phyloP scores from a whole-genome alignment of 2,329 filamentous ascomycete species.

The Neonectria faginata region DNA sequence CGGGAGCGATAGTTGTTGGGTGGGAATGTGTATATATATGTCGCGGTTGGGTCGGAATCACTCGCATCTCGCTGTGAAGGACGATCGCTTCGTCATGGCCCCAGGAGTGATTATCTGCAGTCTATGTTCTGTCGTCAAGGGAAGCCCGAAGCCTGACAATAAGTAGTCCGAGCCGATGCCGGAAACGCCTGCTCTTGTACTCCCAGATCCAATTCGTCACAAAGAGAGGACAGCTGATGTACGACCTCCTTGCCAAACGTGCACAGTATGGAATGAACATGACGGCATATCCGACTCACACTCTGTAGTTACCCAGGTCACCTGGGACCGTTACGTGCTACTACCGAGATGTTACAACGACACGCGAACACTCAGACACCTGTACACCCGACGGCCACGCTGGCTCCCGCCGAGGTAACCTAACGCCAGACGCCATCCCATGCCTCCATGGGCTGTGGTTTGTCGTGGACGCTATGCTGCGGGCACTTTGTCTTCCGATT shows the following conservation, averaged over 20 bases:
- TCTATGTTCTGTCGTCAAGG: not conserved
- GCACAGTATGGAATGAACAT: not conserved
- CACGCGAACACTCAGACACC: not conserved
- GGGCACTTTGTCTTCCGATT: not conserved
- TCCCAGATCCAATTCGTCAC: not conserved
- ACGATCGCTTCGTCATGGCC: not conserved
- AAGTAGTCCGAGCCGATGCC: not conserved
- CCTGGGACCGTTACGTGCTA: not conserved
- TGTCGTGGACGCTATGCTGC: not conserved
- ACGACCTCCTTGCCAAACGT: not conserved
- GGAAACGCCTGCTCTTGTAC: not conserved
- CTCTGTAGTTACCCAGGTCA: not conserved
- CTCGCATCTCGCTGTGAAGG: not conserved
- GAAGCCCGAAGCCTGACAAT: not conserved
- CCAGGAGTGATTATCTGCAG: not conserved
- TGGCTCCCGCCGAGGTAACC: not conserved
- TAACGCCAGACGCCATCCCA: not conserved
- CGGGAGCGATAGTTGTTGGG: not conserved
- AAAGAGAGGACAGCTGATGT: not conserved
- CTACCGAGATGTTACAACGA: not conserved
- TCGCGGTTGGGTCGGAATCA: not conserved
- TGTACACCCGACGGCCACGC: not conserved
- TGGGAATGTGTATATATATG: not conserved
- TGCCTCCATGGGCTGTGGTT: not conserved
- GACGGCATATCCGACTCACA: not conserved